Conservation (phyloP, 768 basidiomycete species). For the Trametes sanguinea region DNA sequence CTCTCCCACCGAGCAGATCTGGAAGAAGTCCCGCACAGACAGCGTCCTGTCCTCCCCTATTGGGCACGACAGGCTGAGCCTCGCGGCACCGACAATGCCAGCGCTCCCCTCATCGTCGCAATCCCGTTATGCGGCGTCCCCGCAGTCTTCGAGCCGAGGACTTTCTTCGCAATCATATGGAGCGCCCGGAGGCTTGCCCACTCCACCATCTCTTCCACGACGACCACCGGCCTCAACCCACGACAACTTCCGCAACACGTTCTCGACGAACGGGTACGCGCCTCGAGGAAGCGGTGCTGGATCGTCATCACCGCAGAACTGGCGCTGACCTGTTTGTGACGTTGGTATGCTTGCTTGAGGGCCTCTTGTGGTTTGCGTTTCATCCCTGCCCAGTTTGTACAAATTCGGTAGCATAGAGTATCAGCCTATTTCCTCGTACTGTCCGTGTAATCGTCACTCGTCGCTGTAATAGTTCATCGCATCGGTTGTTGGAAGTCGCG, state of each 20-base stretch:
- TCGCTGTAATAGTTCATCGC: constrained; percentile 14
- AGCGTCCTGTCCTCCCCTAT: constrained; percentile 20
- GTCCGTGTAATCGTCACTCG: constrained; percentile 2
- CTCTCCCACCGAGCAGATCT: constrained; percentile 65
- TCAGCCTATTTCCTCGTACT: constrained; percentile 11
- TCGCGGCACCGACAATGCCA: background rate
- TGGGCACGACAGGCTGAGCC: constrained; percentile 3
- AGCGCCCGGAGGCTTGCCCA: background rate
- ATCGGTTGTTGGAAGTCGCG: background rate
- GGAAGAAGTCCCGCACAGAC: constrained; percentile 65
- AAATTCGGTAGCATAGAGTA: constrained; percentile 11
- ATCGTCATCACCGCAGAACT: constrained; percentile 16
- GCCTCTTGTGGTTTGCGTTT: constrained; percentile 9
- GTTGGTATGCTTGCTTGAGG: background rate
- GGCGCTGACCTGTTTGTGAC: constrained; percentile 20
- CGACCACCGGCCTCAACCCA: constrained; percentile 7
- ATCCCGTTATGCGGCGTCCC: constrained; percentile 10
- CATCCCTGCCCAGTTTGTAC: constrained; percentile 8
- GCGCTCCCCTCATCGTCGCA: constrained; percentile 9
- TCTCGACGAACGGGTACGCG: constrained; percentile 4
- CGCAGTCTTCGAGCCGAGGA: background rate
- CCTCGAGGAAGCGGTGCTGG: constrained; percentile 18
- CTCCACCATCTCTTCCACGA: constrained; percentile 6
- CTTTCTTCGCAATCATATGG: constrained; percentile 6
- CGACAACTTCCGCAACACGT: constrained; percentile 13